Percentiles rank a stretch among this genome's conserved stretches.
phyloP scores from a whole-genome alignment of 306 rosid genomes.

The Ormosia semicastrata region DNA sequence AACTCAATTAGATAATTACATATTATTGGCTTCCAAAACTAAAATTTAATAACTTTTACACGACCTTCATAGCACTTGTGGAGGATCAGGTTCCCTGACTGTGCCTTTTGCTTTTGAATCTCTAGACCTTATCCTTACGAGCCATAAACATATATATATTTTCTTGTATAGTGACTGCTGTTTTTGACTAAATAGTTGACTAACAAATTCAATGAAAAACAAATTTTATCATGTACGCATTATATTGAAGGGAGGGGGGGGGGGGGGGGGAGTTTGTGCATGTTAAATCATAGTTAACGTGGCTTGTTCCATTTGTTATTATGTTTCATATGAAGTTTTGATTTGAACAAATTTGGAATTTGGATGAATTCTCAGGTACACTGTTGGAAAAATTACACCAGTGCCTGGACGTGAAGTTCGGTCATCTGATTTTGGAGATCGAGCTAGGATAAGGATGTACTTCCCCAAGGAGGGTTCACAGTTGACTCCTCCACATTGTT shows the following conservation, averaged over 20 bases:
- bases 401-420: conserved; percentile 96
- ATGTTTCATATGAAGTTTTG: background rate
- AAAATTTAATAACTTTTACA: background rate
- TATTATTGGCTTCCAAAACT: background rate
- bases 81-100: background rate
- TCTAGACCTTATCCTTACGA: background rate
- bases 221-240: background rate
- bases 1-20: background rate
- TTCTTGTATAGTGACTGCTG: background rate
- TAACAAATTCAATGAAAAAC: background rate
- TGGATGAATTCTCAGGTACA: conserved; percentile 71
- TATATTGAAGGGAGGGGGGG: background rate
- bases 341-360: conserved; percentile 31
- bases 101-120: background rate
- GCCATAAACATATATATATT: background rate
- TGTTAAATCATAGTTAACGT: background rate
- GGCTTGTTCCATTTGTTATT: conserved; percentile 4
- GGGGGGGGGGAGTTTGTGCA: background rate
- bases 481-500: conserved; percentile 87
- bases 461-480: conserved; percentile 87
- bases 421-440: conserved; percentile 83
- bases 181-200: background rate
- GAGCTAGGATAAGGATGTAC: conserved; percentile 92
- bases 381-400: conserved; percentile 97
- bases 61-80: background rate